These are phyloP conservation scores for Psilocybe cubensis DNA, from an alignment of 768 basidiomycete species.

Conservation along the genomic window DNA sequence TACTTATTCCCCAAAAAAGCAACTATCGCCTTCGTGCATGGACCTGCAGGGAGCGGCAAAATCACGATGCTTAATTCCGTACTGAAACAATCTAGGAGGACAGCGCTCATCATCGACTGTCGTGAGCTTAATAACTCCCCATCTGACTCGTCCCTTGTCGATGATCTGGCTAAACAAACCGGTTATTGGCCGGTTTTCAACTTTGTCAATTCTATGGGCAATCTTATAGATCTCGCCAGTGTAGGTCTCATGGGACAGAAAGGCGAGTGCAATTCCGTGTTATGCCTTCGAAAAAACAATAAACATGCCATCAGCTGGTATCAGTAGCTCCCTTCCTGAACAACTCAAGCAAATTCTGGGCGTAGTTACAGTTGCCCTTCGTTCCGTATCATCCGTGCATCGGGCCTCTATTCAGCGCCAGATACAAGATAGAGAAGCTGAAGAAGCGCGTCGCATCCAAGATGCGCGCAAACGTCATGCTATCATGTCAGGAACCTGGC, in stretches of 20 bases:
- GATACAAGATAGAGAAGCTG: constrained; percentile 38
- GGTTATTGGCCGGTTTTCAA: constrained; percentile 92
- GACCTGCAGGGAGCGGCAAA: constrained; percentile 86
- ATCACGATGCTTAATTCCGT: constrained; percentile 56
- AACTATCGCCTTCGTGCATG: constrained; percentile 80
- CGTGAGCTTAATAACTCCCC: constrained; percentile 67
- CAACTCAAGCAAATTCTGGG: constrained; percentile 87
- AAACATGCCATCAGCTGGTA: constrained; percentile 60
- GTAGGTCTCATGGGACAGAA: constrained; percentile 97
- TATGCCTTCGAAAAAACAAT: background rate
- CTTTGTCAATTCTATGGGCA: constrained; percentile 79
- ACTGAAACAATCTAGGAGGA: constrained; percentile 62
- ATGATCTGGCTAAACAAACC: constrained; percentile 74
- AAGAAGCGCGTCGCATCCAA: constrained; percentile 41
- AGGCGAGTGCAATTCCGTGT: constrained; percentile 43
- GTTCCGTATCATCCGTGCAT: constrained; percentile 59
- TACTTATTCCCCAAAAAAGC: constrained; percentile 36
- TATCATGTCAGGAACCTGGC: constrained; percentile 72
- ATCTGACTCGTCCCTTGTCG: constrained; percentile 71
- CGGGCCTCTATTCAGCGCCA: constrained; percentile 44
- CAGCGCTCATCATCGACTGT: constrained; percentile 83
- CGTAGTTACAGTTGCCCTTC: constrained; percentile 74
- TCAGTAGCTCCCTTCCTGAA: constrained; percentile 77
- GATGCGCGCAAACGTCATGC: constrained; percentile 42
- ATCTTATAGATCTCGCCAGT: constrained; percentile 88